phyloP scores from a whole-genome alignment of 768 basidiomycete species.

The Trametes meyenii region DNA sequence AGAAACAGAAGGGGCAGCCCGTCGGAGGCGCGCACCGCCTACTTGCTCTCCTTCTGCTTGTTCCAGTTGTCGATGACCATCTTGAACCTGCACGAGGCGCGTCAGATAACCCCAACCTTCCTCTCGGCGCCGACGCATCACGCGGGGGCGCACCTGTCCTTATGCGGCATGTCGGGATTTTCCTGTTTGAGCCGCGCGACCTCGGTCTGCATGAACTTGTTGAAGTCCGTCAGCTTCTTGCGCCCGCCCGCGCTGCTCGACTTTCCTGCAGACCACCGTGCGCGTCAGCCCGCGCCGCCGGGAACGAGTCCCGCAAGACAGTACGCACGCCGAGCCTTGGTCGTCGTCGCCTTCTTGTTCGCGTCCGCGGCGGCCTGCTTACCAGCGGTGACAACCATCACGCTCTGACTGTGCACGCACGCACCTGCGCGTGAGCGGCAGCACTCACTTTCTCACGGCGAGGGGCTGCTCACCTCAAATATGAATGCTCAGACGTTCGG shows the following conservation, averaged over 20 bases:
- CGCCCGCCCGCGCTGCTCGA: conserved; percentile 54
- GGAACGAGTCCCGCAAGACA: neutral
- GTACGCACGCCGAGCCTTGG: conserved; percentile 28
- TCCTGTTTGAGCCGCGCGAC: conserved; percentile 78
- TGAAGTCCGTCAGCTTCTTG: conserved; percentile 72
- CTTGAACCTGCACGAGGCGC: conserved; percentile 47
- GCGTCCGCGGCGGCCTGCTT: conserved; percentile 22
- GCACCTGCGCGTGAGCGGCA: conserved; percentile 15
- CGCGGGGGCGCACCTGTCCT: conserved; percentile 59
- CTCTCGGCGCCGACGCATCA: conserved; percentile 41
- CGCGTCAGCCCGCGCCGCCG: conserved; percentile 14
- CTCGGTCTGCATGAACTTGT: conserved; percentile 81
- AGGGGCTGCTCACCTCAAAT: conserved; percentile 9
- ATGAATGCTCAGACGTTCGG: conserved; percentile 9
- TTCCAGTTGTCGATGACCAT: conserved; percentile 79
- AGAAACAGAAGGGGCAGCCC: neutral
- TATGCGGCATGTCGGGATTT: conserved; percentile 71
- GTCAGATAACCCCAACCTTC: conserved; percentile 2
- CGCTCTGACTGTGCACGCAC: conserved; percentile 15
- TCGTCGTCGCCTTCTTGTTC: conserved; percentile 25
- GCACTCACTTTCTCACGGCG: neutral
- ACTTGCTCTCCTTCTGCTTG: conserved; percentile 61
- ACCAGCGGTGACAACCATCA: conserved; percentile 26
- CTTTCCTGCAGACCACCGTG: conserved; percentile 43
- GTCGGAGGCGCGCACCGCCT: neutral